Evolutionary conservation across 768 basidiomycete genomes (phyloP).

Genomic region (Leucosporidium scottii): DNA sequence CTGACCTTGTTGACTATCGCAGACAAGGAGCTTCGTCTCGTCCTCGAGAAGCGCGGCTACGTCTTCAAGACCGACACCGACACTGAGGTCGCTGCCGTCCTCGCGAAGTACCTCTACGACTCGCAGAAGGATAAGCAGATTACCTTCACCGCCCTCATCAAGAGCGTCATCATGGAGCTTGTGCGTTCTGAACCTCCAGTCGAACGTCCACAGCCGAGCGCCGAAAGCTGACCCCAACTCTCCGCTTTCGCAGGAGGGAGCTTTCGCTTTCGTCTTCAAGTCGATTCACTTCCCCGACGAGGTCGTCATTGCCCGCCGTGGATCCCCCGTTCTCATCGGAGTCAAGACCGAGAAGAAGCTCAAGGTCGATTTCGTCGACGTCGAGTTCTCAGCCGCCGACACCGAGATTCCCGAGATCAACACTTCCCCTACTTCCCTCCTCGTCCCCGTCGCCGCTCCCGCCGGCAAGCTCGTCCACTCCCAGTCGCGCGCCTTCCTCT

Average conservation of each 20-base stretch:
- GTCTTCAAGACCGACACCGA: slow-evolving; percentile 92
- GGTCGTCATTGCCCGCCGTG: slow-evolving; percentile 89
- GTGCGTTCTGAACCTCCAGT: slow-evolving; percentile 36
- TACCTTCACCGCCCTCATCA: slow-evolving; percentile 84
- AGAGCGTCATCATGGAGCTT: slow-evolving; percentile 91
- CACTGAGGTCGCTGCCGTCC: slow-evolving; percentile 93
- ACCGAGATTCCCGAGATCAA: slow-evolving; percentile 31
- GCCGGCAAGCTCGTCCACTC: slow-evolving; percentile 72
- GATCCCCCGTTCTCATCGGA: slow-evolving; percentile 91
- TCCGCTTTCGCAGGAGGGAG: slow-evolving; percentile 59
- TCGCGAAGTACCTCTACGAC: slow-evolving; percentile 94
- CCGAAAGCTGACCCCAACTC: background rate
- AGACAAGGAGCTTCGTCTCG: slow-evolving; percentile 70
- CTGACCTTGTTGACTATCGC: background rate
- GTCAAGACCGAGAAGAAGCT: slow-evolving; percentile 99
- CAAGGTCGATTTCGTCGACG: slow-evolving; percentile 99
- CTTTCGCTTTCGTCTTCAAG: slow-evolving; percentile 99
- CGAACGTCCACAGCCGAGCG: background rate
- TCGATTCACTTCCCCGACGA: slow-evolving; percentile 91
- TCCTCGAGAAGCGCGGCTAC: slow-evolving; percentile 93
- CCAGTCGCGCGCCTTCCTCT: slow-evolving; percentile 96
- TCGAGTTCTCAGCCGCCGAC: slow-evolving; percentile 64
- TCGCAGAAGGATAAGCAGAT: slow-evolving; percentile 76
- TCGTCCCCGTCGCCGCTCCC: slow-evolving; percentile 52
- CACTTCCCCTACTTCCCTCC: slow-evolving; percentile 49